Percentiles rank a stretch among this genome's conserved stretches.
These are phyloP conservation scores for Polygonum maritimum DNA, from an alignment of 148 eudicot genomes.

Conservation along the genomic window DNA sequence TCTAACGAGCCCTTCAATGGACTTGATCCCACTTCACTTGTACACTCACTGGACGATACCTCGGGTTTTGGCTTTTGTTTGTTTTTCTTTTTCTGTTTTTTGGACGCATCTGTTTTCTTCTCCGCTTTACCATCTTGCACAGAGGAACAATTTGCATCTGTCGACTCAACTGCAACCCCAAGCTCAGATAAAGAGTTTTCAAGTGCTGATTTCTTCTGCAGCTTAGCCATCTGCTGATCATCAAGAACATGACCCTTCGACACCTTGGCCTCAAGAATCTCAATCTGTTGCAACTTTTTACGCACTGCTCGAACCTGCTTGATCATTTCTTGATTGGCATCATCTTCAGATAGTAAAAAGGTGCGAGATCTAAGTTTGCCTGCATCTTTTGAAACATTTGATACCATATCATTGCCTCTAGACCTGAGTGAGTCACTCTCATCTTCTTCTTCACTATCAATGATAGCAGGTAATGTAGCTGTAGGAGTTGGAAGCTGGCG, in stretches of 20 bases:
- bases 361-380: constrained; percentile 36
- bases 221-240: constrained; percentile 88
- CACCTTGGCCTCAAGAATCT: constrained; percentile 81
- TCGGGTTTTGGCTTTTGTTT: constrained; percentile 39
- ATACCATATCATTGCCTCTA: constrained; percentile 33
- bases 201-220: constrained; percentile 42
- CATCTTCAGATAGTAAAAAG: constrained; percentile 46
- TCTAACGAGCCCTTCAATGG: constrained; percentile 28
- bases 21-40: constrained; percentile 18
- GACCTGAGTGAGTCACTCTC: constrained; percentile 46
- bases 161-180: constrained; percentile 53
- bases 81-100: constrained; percentile 65
- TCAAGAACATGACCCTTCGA: constrained; percentile 72
- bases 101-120: constrained; percentile 48
- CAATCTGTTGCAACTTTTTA: constrained; percentile 97
- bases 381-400: constrained; percentile 21
- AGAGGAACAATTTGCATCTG: constrained; percentile 29
- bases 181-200: constrained; percentile 74
- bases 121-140: constrained; percentile 37
- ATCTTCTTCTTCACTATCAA: constrained; percentile 72
- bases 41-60: constrained; percentile 19
- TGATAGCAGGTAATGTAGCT: constrained; percentile 79
- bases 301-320: constrained; percentile 62
- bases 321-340: constrained; percentile 32
- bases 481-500: constrained; percentile 91